Conservation (phyloP, 768 basidiomycete species). For the Bullera alba region DNA sequence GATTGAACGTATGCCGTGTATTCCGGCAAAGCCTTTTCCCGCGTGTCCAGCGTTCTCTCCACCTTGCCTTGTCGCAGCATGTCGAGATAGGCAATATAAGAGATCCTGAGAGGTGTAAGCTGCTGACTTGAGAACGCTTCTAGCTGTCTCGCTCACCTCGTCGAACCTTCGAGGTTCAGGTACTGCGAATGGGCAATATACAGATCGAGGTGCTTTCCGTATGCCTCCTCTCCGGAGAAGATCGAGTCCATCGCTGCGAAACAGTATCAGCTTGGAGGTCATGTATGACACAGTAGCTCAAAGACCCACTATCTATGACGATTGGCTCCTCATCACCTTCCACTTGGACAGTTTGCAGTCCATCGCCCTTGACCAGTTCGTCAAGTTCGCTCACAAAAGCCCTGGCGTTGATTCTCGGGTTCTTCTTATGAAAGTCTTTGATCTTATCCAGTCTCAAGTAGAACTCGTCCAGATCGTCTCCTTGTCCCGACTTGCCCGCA, state of each 20-base stretch:
- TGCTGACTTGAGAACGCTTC: not conserved
- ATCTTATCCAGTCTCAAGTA: conserved; percentile 92
- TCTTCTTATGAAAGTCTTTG: conserved; percentile 91
- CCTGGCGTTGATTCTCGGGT: conserved; percentile 72
- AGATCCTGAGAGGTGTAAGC: conserved; percentile 51
- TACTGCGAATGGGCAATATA: conserved; percentile 81
- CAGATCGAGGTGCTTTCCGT: conserved; percentile 90
- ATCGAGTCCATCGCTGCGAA: conserved; percentile 49
- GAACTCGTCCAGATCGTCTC: conserved; percentile 74
- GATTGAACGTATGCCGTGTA: conserved; percentile 69
- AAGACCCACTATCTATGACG: conserved; percentile 62
- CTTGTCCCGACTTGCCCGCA: conserved; percentile 22
- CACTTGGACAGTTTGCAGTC: conserved; percentile 61
- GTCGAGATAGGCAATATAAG: conserved; percentile 91
- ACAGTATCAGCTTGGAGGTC: not conserved
- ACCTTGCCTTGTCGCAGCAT: conserved; percentile 63
- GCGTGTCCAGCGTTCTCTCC: conserved; percentile 41
- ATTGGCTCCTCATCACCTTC: conserved; percentile 60
- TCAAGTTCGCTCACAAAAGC: conserved; percentile 76
- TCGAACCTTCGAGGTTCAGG: conserved; percentile 76
- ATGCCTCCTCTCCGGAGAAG: conserved; percentile 93
- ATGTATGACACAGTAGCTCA: not conserved
- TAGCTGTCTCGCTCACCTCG: conserved; percentile 4
- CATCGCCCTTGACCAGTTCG: conserved; percentile 50
- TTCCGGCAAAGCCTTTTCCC: conserved; percentile 37